Base-by-base conservation (phyloP, 768 basidiomycete species). In the Kwoniella newhampshirensis region DNA sequence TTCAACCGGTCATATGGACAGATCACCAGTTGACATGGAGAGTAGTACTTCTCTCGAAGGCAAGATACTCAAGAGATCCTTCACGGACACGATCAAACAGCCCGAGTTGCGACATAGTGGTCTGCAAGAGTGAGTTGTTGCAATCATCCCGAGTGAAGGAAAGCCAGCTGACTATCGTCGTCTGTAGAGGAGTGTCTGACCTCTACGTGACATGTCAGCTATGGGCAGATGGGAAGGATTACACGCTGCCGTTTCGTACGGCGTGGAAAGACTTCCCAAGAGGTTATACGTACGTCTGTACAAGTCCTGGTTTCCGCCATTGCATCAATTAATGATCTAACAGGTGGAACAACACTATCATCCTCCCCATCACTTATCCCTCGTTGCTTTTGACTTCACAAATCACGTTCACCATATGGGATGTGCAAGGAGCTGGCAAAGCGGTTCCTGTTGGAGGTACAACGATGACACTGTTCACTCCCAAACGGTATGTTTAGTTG, bases 281-380 rank as follows among this genome's bases (percentile, higher is more conserved):
- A 56, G 82, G 79, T 37, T 88, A 91, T 68, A 85, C 81, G 89
- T 90, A 60, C 58, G 85, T 68, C n/a, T n/a, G n/a, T n/a, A n/a
- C n/a, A n/a, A n/a, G n/a, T n/a, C n/a, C n/a, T n/a, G n/a, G n/a
- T n/a, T n/a, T n/a, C n/a, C n/a, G n/a, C n/a, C n/a, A n/a, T n/a
- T n/a, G n/a, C n/a, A n/a, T n/a, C n/a, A 25, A 49, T n/a, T 21
- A 20, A 25, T 28, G 20, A n/a, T n/a, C n/a, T n/a, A n/a, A n/a
- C 63, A 91, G 88, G 26, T 99, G 94, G 94, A 97, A 97, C 71
- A 91, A 98, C 80, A 88, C 87, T 84, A 85, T 99, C 37, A 86
- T 87, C 0, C 79, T 98, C 11, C 94, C 94, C 0, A 89, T 96
- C 70, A 85, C 86, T 26, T 96, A 94, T 64, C 91, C 91, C 60